Conservation (phyloP, 345 rosid genomes). For the Gossypium herbaceum region DNA sequence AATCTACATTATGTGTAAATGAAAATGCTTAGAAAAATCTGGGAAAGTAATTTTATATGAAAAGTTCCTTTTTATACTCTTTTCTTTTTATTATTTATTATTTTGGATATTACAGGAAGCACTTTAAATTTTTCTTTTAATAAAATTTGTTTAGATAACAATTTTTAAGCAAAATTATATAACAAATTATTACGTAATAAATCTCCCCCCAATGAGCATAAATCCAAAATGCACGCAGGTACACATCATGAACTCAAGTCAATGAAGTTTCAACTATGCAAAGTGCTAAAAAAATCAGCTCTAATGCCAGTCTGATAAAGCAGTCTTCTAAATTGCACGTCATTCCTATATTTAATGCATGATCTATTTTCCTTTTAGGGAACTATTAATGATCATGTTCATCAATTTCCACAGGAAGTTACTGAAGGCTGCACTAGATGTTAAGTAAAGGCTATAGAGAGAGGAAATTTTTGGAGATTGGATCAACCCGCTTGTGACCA, state of each 20-base stretch:
- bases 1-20: background rate
- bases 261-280: constrained; percentile 10
- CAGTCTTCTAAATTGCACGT: background rate
- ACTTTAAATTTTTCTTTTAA: background rate
- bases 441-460: background rate
- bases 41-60: background rate
- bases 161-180: background rate
- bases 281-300: background rate
- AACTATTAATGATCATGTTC: background rate
- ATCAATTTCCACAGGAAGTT: background rate
- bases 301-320: background rate
- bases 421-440: background rate
- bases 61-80: too few species aligned
- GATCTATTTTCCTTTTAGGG: constrained; percentile 3
- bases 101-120: background rate
- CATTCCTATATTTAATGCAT: constrained; percentile 4
- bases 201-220: background rate
- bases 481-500: background rate
- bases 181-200: background rate
- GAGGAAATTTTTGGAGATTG: background rate
- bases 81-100: background rate
- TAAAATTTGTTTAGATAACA: background rate
- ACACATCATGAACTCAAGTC: background rate
- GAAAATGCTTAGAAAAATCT: background rate
- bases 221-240: background rate